phyloP scores from a whole-genome alignment of 2,329 filamentous ascomycete genomes.

The Leptographium galeiforme region DNA sequence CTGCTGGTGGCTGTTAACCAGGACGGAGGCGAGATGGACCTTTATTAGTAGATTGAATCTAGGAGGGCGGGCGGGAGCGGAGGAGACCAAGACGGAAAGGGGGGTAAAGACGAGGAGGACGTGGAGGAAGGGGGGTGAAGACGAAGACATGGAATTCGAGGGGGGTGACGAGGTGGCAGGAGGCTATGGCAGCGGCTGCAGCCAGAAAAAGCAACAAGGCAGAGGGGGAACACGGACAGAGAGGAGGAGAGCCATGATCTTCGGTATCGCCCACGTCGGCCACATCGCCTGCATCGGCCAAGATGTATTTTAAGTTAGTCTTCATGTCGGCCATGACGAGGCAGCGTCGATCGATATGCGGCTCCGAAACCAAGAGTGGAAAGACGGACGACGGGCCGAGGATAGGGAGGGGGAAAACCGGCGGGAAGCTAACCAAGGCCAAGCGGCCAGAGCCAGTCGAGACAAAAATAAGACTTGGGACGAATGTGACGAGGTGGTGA shows the following conservation, averaged over 20 bases:
- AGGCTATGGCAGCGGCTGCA: neutral
- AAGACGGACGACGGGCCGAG: neutral
- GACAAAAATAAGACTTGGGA: neutral
- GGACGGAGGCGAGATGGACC: neutral
- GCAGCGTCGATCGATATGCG: neutral
- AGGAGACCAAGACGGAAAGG: neutral
- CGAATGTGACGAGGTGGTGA: neutral
- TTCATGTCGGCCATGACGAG: neutral
- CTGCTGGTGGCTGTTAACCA: neutral
- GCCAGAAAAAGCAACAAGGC: neutral
- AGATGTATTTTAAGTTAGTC: conserved; percentile 1
- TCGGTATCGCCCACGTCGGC: neutral
- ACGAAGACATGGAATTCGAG: neutral
- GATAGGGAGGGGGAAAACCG: neutral
- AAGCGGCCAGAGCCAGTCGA: neutral
- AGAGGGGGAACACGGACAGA: neutral
- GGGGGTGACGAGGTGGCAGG: neutral
- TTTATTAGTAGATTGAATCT: neutral
- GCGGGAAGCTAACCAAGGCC: neutral
- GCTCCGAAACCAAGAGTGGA: neutral
- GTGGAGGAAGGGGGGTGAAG: neutral
- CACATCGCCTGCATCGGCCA: neutral
- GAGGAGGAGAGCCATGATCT: neutral
- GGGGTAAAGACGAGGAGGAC: neutral
- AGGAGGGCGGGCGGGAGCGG: neutral